These are phyloP conservation scores for Aspergillus sparsus DNA, from an alignment of 495 filamentous ascomycete species.

Conservation along the genomic window DNA sequence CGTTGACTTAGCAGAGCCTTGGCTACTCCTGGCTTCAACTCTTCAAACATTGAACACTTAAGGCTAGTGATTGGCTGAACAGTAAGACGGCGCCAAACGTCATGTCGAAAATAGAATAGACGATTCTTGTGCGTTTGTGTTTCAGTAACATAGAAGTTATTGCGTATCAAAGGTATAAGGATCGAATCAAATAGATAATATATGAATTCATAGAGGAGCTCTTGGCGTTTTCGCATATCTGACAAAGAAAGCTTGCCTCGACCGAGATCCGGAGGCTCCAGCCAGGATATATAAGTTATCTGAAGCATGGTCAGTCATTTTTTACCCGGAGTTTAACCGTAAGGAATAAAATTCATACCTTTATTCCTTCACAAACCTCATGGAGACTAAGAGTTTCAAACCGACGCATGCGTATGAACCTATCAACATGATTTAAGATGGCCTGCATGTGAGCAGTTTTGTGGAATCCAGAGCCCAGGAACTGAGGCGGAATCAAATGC, in stretches of 20 bases:
- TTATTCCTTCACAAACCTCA: slow-evolving; percentile 72
- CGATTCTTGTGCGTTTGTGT: slow-evolving; percentile 76
- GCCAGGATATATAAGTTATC: slow-evolving; percentile 72
- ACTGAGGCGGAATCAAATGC: slow-evolving; percentile 71
- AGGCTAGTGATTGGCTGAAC: slow-evolving; percentile 70
- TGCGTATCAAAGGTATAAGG: slow-evolving; percentile 80
- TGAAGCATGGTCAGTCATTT: slow-evolving; percentile 35
- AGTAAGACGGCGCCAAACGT: slow-evolving; percentile 77
- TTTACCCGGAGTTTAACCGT: slow-evolving; percentile 1
- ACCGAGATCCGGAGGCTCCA: slow-evolving; percentile 46
- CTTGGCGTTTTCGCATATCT: slow-evolving; percentile 73
- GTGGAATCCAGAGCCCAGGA: slow-evolving; percentile 65
- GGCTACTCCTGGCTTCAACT: slow-evolving; percentile 62
- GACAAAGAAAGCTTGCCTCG: slow-evolving; percentile 62
- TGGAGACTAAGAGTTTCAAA: slow-evolving; percentile 83
- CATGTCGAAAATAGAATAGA: slow-evolving; percentile 93
- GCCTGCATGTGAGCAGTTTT: slow-evolving; percentile 58
- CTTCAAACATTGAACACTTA: slow-evolving; percentile 76
- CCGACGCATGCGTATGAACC: slow-evolving; percentile 73
- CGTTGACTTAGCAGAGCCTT: slow-evolving; percentile 59
- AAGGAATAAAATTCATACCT: slow-evolving; percentile 51
- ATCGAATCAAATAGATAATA: slow-evolving; percentile 94
- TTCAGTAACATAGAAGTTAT: slow-evolving; percentile 93
- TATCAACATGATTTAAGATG: slow-evolving; percentile 68
- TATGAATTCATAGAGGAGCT: slow-evolving; percentile 80